A percentile compares a stretch with the other conserved stretches of the same genome.
These are phyloP conservation scores for Syzygium oleosum DNA, from an alignment of 345 rosid genomes.

Conservation along the genomic window DNA sequence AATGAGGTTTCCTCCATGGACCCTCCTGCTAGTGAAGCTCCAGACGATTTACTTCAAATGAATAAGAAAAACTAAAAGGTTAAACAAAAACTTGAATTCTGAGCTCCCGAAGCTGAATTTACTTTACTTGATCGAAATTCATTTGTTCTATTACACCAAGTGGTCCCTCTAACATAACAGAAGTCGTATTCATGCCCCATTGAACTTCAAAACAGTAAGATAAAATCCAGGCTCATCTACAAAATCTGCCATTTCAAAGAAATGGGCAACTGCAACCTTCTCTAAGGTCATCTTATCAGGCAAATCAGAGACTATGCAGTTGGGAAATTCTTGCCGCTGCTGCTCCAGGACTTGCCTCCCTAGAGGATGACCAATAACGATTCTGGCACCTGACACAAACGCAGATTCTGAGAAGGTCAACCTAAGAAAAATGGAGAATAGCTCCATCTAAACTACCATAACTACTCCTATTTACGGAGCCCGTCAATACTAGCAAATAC, in stretches of 20 bases:
- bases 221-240: conserved; percentile 62
- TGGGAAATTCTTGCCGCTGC: conserved; percentile 53
- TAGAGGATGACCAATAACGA: conserved; percentile 72
- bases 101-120: neutral
- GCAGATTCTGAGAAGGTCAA: neutral
- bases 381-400: conserved; percentile 51
- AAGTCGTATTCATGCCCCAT: neutral
- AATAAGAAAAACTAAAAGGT: neutral
- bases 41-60: neutral
- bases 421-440: neutral
- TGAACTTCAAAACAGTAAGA: conserved; percentile 55
- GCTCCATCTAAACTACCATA: neutral
- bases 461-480: neutral
- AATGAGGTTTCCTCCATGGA: neutral
- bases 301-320: conserved; percentile 58
- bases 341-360: conserved; percentile 59
- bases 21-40: neutral
- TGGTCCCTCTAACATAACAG: neutral
- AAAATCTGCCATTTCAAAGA: conserved; percentile 44
- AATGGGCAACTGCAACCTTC: conserved; percentile 41
- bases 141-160: neutral
- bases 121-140: neutral
- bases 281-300: conserved; percentile 59
- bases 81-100: neutral
- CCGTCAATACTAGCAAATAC: neutral